Percentiles rank a stretch among this genome's conserved stretches.
phyloP scores from a whole-genome alignment of 1,284 basidiomycete genomes.

The Malassezia nana region DNA sequence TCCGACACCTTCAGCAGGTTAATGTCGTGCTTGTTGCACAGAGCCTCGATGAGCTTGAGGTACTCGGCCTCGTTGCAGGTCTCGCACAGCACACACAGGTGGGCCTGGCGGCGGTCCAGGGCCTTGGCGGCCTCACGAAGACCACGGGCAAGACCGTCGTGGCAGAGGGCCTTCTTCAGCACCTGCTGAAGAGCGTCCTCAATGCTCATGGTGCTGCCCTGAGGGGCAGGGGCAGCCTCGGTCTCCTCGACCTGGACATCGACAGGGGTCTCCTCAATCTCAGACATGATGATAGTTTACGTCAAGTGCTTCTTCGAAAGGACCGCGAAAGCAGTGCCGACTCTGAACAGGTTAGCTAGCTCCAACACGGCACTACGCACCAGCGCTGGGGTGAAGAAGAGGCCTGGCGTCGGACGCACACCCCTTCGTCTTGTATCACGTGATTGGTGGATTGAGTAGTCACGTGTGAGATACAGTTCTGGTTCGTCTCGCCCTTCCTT shows the following conservation, averaged over 20 bases:
- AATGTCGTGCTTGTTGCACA: slow-evolving; percentile 98
- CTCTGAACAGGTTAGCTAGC: slow-evolving; percentile 8
- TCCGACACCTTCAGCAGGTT: slow-evolving; percentile 96
- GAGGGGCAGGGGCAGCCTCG: slow-evolving; percentile 54
- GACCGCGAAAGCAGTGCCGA: slow-evolving; percentile 23
- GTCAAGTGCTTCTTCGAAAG: slow-evolving; percentile 45
- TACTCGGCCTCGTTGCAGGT: slow-evolving; percentile 98
- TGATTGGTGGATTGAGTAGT: neutral
- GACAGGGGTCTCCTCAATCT: slow-evolving; percentile 51
- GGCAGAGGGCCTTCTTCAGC: slow-evolving; percentile 87
- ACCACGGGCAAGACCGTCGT: slow-evolving; percentile 95
- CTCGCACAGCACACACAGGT: slow-evolving; percentile 97
- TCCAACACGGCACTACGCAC: slow-evolving; percentile 1
- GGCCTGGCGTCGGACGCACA: neutral
- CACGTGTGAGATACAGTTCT: slow-evolving; percentile 11
- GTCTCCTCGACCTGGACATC: slow-evolving; percentile 63
- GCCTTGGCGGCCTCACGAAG: slow-evolving; percentile 96
- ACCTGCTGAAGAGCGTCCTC: slow-evolving; percentile 95
- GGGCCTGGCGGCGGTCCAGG: slow-evolving; percentile 95
- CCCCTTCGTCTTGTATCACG: neutral
- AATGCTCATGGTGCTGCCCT: slow-evolving; percentile 81
- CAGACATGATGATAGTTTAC: slow-evolving; percentile 33
- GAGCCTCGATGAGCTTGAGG: slow-evolving; percentile 98
- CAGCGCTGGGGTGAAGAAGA: slow-evolving; percentile 18
- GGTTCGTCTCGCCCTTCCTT: slow-evolving; percentile 16